Evolutionary conservation across 2,329 filamentous ascomycete species (phyloP), one percentile per base, ranked within the genome.

Genomic region (Fusarium avenaceum): DNA sequence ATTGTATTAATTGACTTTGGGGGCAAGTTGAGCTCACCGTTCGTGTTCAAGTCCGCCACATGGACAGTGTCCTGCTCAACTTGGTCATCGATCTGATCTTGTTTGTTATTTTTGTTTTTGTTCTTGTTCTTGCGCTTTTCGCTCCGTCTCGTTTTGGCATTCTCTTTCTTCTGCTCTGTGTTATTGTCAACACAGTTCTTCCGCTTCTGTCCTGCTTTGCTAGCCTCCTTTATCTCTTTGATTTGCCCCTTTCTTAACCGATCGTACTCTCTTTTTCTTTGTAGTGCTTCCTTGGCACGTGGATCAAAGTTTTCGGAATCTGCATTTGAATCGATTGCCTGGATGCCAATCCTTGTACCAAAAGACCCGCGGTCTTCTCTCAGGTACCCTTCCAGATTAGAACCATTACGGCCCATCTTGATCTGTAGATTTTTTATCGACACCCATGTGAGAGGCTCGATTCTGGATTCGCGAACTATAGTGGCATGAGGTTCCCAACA

Each of bases 351-450:
- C 68, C 86, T 89, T 9, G 67, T 79, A 10, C 66, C 64, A 11
- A 35, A 81, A 11, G 72, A 66, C 2, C 72, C 70, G 7, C 78
- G 78, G 70, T 96, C 92, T 51, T 84, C 83, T 68, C 90, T 89
- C 22, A 97, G 77, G 53, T 83, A 87, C 3, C 92, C 94, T 77
- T 97, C 94, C 0, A 97, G 80, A 60, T 86, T 85, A 6, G 77
- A 75, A 26, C 76, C 81, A 46, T 84, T 82, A 48, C 75, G 81
- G 14, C 86, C 85, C 20, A 79, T 80, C 66, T 90, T 92, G 65
- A 93, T 84, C 20, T 90, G 90, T 5, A 97, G 83, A 72, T 97
- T 97, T 22, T 82, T 84, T 7, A 97, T 77, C 6, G 79, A 79
- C 3, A 97, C 80, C 83, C 90, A 90, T 24, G 88, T 81, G 5